Conservation (phyloP, 2,329 filamentous ascomycete species). For the Cytospora piceae region DNA sequence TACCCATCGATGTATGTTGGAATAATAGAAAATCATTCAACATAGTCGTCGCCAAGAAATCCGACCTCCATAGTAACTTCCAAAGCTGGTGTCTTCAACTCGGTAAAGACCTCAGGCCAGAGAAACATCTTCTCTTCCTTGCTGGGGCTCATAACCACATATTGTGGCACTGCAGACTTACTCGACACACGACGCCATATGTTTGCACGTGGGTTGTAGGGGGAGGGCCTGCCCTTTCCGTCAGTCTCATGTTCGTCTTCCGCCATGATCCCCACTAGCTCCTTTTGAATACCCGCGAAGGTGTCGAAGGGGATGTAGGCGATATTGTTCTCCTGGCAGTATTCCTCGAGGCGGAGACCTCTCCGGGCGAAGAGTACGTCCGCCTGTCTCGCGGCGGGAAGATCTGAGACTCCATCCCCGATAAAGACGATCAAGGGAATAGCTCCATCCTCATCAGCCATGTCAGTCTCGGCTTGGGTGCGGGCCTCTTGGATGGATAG, state of each 20-base stretch:
- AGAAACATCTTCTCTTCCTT: too few relatives aligned
- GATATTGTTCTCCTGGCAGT: constrained; percentile 66
- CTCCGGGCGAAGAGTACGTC: constrained; percentile 70
- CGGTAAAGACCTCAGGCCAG: too few relatives aligned
- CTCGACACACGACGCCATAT: too few relatives aligned
- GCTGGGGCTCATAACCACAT: too few relatives aligned
- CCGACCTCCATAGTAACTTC: too few relatives aligned
- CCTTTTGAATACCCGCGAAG: constrained; percentile 66
- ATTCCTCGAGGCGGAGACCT: constrained; percentile 66
- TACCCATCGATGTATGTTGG: too few relatives aligned
- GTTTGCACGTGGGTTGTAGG: too few relatives aligned
- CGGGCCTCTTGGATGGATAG: constrained; percentile 65
- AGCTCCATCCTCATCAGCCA: constrained; percentile 61
- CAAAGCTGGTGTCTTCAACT: too few relatives aligned
- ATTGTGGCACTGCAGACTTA: too few relatives aligned
- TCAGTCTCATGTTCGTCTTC: constrained; percentile 65
- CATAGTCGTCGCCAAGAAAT: too few relatives aligned
- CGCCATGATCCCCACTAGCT: constrained; percentile 59
- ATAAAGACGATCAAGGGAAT: constrained; percentile 72
- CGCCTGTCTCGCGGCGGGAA: constrained; percentile 67
- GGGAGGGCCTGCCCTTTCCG: constrained; percentile 39
- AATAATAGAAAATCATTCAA: too few relatives aligned
- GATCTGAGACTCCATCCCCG: constrained; percentile 69
- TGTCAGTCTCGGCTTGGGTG: constrained; percentile 55
- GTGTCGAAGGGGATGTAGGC: constrained; percentile 66